Evolutionary conservation across 2,329 filamentous ascomycete genomes (phyloP).

Genomic region (Fusarium sarcochroum): DNA sequence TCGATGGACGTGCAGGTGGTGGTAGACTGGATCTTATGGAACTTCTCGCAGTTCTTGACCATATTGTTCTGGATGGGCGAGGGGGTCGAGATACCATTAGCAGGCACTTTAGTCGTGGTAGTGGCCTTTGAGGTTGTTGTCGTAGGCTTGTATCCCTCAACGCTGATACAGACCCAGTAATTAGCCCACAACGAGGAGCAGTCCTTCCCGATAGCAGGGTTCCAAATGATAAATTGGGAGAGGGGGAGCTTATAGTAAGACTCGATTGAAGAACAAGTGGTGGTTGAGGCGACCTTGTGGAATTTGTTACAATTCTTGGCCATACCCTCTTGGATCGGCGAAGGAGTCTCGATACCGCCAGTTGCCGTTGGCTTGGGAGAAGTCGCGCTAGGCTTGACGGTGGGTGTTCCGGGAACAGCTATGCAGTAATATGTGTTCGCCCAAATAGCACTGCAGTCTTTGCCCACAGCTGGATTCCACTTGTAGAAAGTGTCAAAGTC

Average conservation of each 20-base stretch:
- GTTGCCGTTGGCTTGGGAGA: background rate
- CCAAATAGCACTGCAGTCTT: conserved; percentile 2
- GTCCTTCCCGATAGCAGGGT: conserved; percentile 2
- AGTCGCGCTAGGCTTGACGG: background rate
- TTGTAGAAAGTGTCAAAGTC: conserved; percentile 18
- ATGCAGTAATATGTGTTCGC: conserved; percentile 16
- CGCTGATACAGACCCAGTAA: conserved; percentile 11
- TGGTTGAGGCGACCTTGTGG: background rate
- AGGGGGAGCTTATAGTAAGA: background rate
- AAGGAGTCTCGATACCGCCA: conserved; percentile 1
- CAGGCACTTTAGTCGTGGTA: too few relatives aligned
- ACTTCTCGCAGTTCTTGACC: conserved; percentile 3
- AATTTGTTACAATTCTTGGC: conserved; percentile 24
- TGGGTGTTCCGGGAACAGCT: background rate
- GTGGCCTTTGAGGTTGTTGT: too few relatives aligned
- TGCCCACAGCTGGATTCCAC: background rate
- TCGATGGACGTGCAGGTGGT: background rate
- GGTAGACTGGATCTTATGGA: conserved; percentile 7
- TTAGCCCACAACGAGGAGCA: conserved; percentile 4
- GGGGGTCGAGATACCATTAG: too few relatives aligned
- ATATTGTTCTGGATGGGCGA: too few relatives aligned
- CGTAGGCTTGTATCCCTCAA: background rate
- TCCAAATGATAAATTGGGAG: conserved; percentile 5
- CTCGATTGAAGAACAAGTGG: background rate
- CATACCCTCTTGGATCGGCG: conserved; percentile 1